Conservation (phyloP, 257 asterid species). For the Ophiorrhiza pumila region DNA sequence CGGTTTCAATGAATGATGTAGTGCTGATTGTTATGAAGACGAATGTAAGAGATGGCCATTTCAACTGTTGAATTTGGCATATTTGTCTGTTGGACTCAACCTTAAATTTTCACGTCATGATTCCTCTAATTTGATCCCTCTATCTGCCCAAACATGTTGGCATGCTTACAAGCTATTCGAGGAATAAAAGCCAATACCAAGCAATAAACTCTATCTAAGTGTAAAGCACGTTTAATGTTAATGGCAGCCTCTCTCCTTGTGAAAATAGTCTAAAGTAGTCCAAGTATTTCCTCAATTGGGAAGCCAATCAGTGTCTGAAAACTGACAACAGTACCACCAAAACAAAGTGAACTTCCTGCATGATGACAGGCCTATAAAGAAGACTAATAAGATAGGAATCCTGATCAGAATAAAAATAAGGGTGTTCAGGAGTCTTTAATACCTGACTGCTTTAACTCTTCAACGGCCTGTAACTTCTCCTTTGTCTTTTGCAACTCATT, state of each 20-base stretch:
- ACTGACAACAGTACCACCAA: not conserved
- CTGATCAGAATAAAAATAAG: not conserved
- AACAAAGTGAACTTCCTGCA: not conserved
- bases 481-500: slow-evolving; percentile 86
- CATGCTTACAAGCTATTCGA: not conserved
- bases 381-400: not conserved
- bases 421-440: slow-evolving; percentile 19
- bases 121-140: not conserved
- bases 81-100: not conserved
- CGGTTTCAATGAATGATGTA: not conserved
- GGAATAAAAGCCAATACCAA: not conserved
- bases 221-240: no score
- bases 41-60: not conserved
- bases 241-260: not conserved
- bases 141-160: not conserved
- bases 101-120: not conserved
- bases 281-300: not conserved
- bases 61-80: not conserved
- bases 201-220: not conserved
- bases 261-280: not conserved
- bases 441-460: slow-evolving; percentile 93
- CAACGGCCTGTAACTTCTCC: slow-evolving; percentile 89
- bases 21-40: not conserved
- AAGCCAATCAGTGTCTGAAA: not conserved
- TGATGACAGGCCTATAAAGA: not conserved